Conservation (phyloP, 1,284 basidiomycete species). For the Termitomyces sp. region DNA sequence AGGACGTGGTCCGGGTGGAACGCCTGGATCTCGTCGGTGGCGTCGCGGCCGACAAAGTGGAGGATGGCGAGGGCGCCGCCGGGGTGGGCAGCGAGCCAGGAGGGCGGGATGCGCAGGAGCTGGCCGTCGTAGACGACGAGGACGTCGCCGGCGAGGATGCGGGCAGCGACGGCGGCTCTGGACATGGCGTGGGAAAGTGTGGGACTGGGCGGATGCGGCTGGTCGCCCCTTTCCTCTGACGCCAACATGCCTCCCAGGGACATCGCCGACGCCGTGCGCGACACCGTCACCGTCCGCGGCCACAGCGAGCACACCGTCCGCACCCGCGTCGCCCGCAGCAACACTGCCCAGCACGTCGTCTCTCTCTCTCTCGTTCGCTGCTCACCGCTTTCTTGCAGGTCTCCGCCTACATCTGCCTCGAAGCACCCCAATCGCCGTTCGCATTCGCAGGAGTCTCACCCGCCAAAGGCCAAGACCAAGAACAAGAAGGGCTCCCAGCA, state of each 20-base stretch:
- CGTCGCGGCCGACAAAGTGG: conserved; percentile 95
- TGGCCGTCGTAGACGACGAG: conserved; percentile 77
- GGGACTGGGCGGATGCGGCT: neutral
- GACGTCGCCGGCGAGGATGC: conserved; percentile 73
- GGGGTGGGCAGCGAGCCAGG: conserved; percentile 86
- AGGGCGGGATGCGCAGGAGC: conserved; percentile 78
- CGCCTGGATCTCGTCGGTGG: conserved; percentile 90
- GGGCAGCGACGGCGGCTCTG: conserved; percentile 55
- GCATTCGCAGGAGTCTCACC: conserved; percentile 60
- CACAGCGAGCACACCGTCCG: conserved; percentile 32
- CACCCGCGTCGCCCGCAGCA: conserved; percentile 30
- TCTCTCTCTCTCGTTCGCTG: conserved; percentile 12
- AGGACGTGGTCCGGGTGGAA: conserved; percentile 78
- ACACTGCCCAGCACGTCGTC: conserved; percentile 28
- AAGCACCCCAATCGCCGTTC: conserved; percentile 49
- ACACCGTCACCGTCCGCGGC: conserved; percentile 54
- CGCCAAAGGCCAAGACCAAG: conserved; percentile 48
- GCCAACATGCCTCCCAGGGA: conserved; percentile 22
- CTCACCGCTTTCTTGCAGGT: conserved; percentile 8
- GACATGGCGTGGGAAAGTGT: conserved; percentile 27
- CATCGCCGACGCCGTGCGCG: conserved; percentile 59
- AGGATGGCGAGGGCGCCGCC: conserved; percentile 88
- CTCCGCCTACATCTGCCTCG: conserved; percentile 20
- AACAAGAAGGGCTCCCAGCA: conserved; percentile 62
- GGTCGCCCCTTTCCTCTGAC: conserved; percentile 15